Percentiles rank a stretch among this genome's conserved stretches.
Evolutionary conservation across 768 basidiomycete species (phyloP).

Genomic region (Fomitopsis serialis): DNA sequence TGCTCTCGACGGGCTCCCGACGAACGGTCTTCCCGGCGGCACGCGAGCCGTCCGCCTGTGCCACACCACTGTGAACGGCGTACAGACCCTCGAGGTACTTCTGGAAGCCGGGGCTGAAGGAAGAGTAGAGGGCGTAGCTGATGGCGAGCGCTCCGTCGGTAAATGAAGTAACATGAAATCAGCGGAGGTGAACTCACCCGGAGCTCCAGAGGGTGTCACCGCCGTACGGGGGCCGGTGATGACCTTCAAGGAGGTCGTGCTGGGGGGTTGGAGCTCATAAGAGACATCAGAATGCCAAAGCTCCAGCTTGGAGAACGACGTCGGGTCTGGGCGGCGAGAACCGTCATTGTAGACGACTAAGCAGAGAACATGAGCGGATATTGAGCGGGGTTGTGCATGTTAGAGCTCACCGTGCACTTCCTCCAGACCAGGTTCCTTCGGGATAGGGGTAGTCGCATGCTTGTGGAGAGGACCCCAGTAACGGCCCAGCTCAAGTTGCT

Average conservation of each 20-base stretch:
- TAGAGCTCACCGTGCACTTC: constrained; percentile 60
- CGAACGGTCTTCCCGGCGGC: constrained; percentile 68
- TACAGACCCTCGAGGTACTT: constrained; percentile 68
- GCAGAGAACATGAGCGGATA: constrained; percentile 2
- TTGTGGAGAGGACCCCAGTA: constrained; percentile 76
- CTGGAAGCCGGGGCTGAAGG: constrained; percentile 69
- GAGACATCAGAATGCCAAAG: constrained; percentile 82
- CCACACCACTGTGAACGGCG: constrained; percentile 73
- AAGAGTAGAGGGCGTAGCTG: constrained; percentile 82
- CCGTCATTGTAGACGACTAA: constrained; percentile 69
- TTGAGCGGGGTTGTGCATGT: not conserved
- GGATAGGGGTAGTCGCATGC: constrained; percentile 78
- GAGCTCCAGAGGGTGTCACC: constrained; percentile 83
- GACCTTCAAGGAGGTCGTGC: constrained; percentile 71
- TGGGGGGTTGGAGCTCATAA: constrained; percentile 81
- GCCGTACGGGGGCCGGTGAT: constrained; percentile 62
- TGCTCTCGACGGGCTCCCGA: constrained; percentile 58
- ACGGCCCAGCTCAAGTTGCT: constrained; percentile 67
- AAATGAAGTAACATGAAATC: not conserved
- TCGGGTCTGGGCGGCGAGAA: constrained; percentile 53
- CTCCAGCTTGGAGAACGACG: constrained; percentile 67
- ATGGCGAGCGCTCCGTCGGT: constrained; percentile 4
- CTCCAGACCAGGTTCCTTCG: constrained; percentile 62
- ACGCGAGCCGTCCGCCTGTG: constrained; percentile 71
- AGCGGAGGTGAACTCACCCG: constrained; percentile 40